Evolutionary conservation across 441 rosid species (phyloP).

Genomic region (Adansonia grandidieri): DNA sequence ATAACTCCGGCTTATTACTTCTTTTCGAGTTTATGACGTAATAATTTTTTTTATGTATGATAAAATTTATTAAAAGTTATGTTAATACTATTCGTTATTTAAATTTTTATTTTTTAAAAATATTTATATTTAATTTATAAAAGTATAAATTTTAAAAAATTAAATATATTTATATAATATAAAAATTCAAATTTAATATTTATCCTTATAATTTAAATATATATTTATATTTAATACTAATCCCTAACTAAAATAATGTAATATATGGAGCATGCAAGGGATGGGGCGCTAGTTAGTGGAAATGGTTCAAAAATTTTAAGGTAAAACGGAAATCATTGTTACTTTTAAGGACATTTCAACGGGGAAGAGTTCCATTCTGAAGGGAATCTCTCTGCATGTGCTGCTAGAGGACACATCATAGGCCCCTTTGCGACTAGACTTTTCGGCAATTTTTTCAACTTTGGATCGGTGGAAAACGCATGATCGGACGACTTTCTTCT

Average conservation of each 20-base stretch:
- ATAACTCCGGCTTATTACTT: no score
- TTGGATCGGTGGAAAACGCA: conserved; percentile 30
- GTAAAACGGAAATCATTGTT: background rate
- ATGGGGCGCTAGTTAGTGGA: background rate
- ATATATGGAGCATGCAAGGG: background rate
- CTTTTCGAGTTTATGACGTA: no score
- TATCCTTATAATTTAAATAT: no score
- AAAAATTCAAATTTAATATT: no score
- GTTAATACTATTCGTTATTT: no score
- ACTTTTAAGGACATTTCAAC: background rate
- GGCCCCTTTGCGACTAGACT: conserved; percentile 20
- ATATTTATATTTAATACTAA: no score
- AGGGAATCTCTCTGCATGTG: conserved; percentile 46
- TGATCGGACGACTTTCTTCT: conserved; percentile 6
- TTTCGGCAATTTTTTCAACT: conserved; percentile 23
- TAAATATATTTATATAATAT: no score
- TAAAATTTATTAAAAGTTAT: no score
- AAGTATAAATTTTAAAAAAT: background rate
- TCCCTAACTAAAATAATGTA: background rate
- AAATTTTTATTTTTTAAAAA: no score
- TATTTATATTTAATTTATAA: background rate
- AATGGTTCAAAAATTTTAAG: background rate
- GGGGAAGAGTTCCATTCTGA: conserved; percentile 26
- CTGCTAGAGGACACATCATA: conserved; percentile 16
- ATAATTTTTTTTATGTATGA: no score